Evolutionary conservation across 2,329 filamentous ascomycete genomes (phyloP), one percentile per base, ranked within the genome.

Genomic region (Laburnicola sp.): DNA sequence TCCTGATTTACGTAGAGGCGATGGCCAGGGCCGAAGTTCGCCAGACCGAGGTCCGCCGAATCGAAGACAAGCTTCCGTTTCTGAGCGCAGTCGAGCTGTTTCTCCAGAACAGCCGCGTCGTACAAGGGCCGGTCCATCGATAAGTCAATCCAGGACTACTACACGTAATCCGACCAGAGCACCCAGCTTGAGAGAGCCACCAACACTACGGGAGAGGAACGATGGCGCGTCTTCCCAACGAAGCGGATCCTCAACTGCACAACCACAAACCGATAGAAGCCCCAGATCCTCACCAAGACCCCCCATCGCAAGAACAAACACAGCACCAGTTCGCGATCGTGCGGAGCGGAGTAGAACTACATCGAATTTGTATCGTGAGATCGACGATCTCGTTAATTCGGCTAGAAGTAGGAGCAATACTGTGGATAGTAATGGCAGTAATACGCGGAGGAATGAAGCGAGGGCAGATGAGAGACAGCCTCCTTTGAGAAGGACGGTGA

Each of bases 381-480:
- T 71, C n/a, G 66, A 68, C 35, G 58, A 66, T 9, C 42, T 69
- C 4, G 54, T 70, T 3, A 58, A 54, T 35, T 54, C 55, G 22
- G 53, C 53, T 25, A 43, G 42, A 23, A 44, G 39, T 16, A 47
- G 40, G 27, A 44, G 34, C 44, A 46, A 27, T 9, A 49, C 45
- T 23, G 47, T 26, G n/a, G 38, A n/a, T 34, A 46, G 27, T 8
- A 40, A 39, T 50, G 26, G 21, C 6, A 40, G 32, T 10, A 4
- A 9, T 26, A 27, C 10, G 10, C 26, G 30, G 11, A 48, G 9
- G 7, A 31, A 22, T 32, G 44, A 25, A 6, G 16, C n/a, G 41
- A 36, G 28, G 34, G 22, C 27, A 32, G 56, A 52, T 42, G 41
- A 51, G 26, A 53, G 56, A 44, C 48, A 45, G 7, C 45, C 45